Conservation (phyloP, 495 filamentous ascomycete genomes). For the Neurospora sp. region DNA sequence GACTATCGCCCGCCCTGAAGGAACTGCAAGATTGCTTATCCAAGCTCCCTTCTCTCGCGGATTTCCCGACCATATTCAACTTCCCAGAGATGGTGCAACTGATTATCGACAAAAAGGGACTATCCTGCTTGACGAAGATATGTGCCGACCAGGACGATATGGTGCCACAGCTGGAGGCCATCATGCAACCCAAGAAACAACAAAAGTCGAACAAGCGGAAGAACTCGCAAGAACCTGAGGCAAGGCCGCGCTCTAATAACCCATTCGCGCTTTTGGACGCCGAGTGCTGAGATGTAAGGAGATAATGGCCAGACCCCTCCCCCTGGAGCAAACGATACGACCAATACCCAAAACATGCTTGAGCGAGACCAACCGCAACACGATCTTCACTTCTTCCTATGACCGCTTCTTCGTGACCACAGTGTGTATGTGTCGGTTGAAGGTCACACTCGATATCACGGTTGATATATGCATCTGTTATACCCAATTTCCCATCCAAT, state of each 20-base stretch:
- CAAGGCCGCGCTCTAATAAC: not conserved
- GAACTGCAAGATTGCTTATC: conserved; percentile 1
- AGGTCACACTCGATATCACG: not conserved
- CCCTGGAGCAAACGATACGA: too few species aligned
- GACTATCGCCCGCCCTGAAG: not conserved
- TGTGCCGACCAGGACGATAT: conserved; percentile 8
- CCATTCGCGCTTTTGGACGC: not conserved
- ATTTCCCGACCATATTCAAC: conserved; percentile 8
- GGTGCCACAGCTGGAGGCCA: conserved; percentile 7
- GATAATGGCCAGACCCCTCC: not conserved
- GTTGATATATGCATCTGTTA: not conserved
- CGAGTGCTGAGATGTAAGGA: not conserved
- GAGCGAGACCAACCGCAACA: not conserved
- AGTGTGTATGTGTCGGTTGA: not conserved
- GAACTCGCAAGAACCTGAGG: not conserved
- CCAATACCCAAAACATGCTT: not conserved
- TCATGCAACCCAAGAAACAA: not conserved
- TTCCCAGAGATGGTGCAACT: conserved; percentile 10
- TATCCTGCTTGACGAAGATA: conserved; percentile 5
- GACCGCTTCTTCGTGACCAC: too few species aligned
- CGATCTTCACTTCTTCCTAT: too few species aligned
- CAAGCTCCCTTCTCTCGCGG: conserved; percentile 10
- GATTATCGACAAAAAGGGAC: conserved; percentile 6
- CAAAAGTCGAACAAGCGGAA: not conserved
- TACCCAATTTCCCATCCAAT: not conserved